Percentiles rank a stretch among this genome's conserved stretches.
These are phyloP conservation scores for Aegilops umbellulata DNA, from an alignment of 176 grass and related monocot genomes.

Conservation along the genomic window DNA sequence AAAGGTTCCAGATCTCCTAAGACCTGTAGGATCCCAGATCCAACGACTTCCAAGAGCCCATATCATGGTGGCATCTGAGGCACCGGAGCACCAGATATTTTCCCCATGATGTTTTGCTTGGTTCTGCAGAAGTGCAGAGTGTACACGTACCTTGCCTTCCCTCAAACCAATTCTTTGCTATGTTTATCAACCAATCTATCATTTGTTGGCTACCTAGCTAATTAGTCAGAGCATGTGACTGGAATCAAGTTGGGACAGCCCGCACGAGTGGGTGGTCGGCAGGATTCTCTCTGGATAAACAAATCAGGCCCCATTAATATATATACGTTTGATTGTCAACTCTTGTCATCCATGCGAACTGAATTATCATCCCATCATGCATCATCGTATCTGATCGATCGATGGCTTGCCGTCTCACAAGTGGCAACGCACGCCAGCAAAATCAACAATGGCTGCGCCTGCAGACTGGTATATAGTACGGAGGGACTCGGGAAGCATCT, in stretches of 20 bases:
- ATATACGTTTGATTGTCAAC: not conserved
- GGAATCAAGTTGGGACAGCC: not conserved
- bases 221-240: not conserved
- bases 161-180: not conserved
- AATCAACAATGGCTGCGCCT: too few species aligned
- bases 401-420: not conserved
- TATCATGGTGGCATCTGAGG: too few species aligned
- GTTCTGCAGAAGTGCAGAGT: too few species aligned
- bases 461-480: too few species aligned
- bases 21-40: too few species aligned
- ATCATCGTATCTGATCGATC: not conserved
- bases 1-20: too few species aligned
- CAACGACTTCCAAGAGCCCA: too few species aligned
- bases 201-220: not conserved
- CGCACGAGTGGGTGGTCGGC: not conserved
- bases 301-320: not conserved
- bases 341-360: not conserved
- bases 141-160: not conserved
- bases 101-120: too few species aligned
- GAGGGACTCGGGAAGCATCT: constrained; percentile 19
- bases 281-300: not conserved
- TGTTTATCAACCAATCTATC: not conserved
- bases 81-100: too few species aligned
- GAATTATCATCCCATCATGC: not conserved
- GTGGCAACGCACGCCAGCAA: not conserved